Base-by-base conservation (phyloP, 2,329 filamentous ascomycete species). In the Pyrenochaeta sp. region DNA sequence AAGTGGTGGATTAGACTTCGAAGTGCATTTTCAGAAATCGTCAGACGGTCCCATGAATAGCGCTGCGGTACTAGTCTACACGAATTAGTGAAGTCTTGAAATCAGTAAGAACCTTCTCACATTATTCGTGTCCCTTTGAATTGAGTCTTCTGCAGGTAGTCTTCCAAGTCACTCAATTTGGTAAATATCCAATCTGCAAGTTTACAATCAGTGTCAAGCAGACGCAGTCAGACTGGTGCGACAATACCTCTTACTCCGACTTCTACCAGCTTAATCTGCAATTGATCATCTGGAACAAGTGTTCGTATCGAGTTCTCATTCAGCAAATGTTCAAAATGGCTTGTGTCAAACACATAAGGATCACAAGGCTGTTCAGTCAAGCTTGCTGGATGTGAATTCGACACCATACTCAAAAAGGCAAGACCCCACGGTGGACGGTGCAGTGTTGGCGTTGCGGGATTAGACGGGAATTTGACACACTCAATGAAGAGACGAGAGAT, bases 61-160 rank as follows among this genome's bases (percentile, higher is more conserved):
- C 21, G 15, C 29, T 47, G 44, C 13, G 44, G 44, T 11, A 47
- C 26, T 8, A 47, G 18, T 22, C 44, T 47, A 13, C 11, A 3
- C 8, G 15, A 3, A 17, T 43, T 11, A 43, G 32, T 26, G 8
- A 35, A 8, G 6, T 11, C 3, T 5, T n/a, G 9, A 32, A 7
- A 34, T 11, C 13, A 15, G 19, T 21, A 21, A 17, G 29, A 8
- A 6, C n/a, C 14, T 9, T 9, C 24, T 41, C 28, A 42, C 44
- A 47, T 27, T 37, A 47, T 29, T 19, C 44, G 30, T 20, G 44
- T 47, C 11, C 44, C 44, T 22, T 15, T 30, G 18, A 47, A 47
- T 23, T 36, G 8, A n/a, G 37, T 28, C 11, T 20, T 17, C 6
- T 21, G 11, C 20, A 47, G 18, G 21, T 47, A 42, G 10, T 31